These are phyloP conservation scores for Prunus padus DNA, from an alignment of 306 rosid species.

Conservation along the genomic window DNA sequence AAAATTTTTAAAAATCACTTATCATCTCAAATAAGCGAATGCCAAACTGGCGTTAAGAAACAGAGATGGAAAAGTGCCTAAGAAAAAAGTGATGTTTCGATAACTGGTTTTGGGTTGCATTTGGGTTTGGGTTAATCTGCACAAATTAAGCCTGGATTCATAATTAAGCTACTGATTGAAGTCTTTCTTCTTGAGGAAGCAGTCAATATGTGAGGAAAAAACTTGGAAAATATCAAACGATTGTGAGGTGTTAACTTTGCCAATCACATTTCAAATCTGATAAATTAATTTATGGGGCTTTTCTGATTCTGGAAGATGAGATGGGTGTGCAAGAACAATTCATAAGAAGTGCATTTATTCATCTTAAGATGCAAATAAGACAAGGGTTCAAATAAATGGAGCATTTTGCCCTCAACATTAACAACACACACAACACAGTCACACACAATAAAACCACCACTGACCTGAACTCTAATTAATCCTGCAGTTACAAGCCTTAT, in stretches of 20 bases:
- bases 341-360: not conserved
- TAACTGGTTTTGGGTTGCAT: not conserved
- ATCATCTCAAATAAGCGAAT: no score
- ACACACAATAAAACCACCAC: not conserved
- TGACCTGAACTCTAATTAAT: not conserved
- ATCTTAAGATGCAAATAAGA: not conserved
- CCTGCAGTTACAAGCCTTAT: conserved; percentile 22
- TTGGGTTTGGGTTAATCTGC: not conserved
- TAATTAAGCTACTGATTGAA: not conserved
- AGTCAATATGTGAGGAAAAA: not conserved
- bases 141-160: not conserved
- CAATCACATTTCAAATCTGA: no score
- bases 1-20: no score
- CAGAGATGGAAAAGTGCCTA: not conserved
- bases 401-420: not conserved
- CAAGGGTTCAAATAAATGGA: not conserved
- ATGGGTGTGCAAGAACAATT: not conserved
- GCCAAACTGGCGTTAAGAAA: no score
- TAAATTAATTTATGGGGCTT: no score
- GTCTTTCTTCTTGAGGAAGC: not conserved
- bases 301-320: not conserved
- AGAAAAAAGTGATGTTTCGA: not conserved
- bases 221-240: not conserved
- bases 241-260: no score
- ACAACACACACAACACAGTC: not conserved